These are phyloP conservation scores for Trypanosomatidae sp. DNA, from an alignment of 208 protist genomes.

Conservation along the genomic window DNA sequence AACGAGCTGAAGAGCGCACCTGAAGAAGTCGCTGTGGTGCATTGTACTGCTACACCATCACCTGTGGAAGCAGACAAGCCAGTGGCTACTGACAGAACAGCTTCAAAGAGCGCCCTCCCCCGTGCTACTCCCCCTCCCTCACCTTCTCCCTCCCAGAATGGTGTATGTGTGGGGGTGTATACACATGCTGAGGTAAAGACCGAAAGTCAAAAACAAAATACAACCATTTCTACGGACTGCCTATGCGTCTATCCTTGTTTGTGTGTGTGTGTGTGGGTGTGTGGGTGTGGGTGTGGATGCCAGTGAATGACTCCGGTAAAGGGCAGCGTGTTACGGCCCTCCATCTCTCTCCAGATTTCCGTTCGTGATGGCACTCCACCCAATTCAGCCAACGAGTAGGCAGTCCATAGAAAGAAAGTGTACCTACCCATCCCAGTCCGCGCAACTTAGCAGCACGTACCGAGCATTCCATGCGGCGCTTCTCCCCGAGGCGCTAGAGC, in stretches of 20 bases:
- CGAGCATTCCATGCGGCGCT: slow-evolving; percentile 31
- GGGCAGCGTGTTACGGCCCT: background rate
- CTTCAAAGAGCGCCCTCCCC: background rate
- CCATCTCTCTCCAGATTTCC: background rate
- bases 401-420: background rate
- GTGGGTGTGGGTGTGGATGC: background rate
- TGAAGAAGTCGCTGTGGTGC: background rate
- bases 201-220: background rate
- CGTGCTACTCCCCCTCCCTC: background rate
- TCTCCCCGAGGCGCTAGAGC: slow-evolving; percentile 11
- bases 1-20: background rate
- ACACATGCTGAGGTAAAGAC: background rate
- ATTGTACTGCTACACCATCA: background rate
- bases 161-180: background rate
- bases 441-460: slow-evolving; percentile 26
- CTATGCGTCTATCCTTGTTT: background rate
- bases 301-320: background rate
- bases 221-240: background rate
- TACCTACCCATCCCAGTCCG: background rate
- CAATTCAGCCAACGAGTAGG: background rate
- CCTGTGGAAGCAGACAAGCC: background rate
- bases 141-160: background rate
- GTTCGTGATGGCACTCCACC: background rate
- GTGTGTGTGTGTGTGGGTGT: background rate
- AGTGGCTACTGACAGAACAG: background rate